phyloP scores from a whole-genome alignment of 768 basidiomycete species.

The Daedaleopsis nitida region DNA sequence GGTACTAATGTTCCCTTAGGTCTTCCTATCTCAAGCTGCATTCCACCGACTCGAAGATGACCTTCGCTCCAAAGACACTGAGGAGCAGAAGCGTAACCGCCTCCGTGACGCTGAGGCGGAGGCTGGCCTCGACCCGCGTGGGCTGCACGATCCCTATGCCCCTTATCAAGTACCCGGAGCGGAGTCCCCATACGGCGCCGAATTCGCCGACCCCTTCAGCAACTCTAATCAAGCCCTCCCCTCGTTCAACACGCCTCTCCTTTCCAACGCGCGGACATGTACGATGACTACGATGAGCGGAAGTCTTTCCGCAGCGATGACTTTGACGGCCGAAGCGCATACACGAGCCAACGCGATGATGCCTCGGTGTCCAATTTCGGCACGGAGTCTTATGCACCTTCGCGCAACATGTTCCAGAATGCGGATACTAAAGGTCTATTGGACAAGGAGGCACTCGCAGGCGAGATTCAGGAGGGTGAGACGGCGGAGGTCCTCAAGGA shows the following conservation, averaged over 20 bases:
- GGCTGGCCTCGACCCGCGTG: conserved; percentile 56
- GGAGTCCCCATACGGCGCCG: conserved; percentile 43
- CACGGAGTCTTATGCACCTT: conserved; percentile 92
- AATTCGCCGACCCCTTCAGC: conserved; percentile 54
- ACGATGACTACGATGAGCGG: conserved; percentile 77
- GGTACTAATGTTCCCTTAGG: conserved; percentile 46
- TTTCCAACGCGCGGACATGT: conserved; percentile 74
- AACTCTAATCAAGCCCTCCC: conserved; percentile 71
- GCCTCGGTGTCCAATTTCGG: conserved; percentile 83
- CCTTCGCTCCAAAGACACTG: conserved; percentile 78
- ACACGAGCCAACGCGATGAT: conserved; percentile 78
- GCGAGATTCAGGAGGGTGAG: conserved; percentile 86
- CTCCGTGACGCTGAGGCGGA: conserved; percentile 76
- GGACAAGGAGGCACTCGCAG: conserved; percentile 83
- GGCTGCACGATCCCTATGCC: conserved; percentile 69
- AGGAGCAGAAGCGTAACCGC: conserved; percentile 83
- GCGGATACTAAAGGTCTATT: conserved; percentile 70
- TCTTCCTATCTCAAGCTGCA: conserved; percentile 82
- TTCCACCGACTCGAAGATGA: conserved; percentile 91
- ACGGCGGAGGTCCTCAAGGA: conserved; percentile 87
- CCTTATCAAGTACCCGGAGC: conserved; percentile 65
- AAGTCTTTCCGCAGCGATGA: conserved; percentile 77
- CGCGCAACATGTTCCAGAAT: conserved; percentile 93
- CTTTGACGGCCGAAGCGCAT: conserved; percentile 75
- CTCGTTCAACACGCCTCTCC: conserved; percentile 83